Evolutionary conservation across 176 grass and related monocot species (phyloP), one percentile per base, ranked within the genome.

Genomic region (Cenchrus fungigraminus): DNA sequence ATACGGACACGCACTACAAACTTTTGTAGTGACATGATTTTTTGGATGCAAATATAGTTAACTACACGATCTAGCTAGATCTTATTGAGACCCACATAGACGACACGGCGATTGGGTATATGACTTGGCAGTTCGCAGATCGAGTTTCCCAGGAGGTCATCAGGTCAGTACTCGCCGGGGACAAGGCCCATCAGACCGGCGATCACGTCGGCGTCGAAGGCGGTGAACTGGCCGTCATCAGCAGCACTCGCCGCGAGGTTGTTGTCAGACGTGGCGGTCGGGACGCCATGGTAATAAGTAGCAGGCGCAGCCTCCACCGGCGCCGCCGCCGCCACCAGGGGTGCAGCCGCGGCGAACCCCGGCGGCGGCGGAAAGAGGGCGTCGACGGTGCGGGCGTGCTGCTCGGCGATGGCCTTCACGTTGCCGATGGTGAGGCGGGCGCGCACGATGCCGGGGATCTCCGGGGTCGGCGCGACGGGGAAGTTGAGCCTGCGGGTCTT

Each of bases 341-440:
- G 42, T n/a, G 22, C 70, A 5, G 16, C 40, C 8, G 8, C 37
- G 37, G 37, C 37, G 37, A 40, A 40, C 37, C 37, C 37, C 37
- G 37, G 37, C 12, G 19, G 12, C 22, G 70, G 47, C 12, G 71
- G 47, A 13, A 73, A 11, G 17, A 73, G 9, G 15, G 66, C 68
- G 71, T 73, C 71, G 22, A 47, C 22, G 9, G 37, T 4, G 3
- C 9, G 73, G 13, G 79, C 84, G 59, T 90, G 54, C 45, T 11
- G 78, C 40, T 79, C 74, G 7, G 84, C 43, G 74, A 86, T 79
- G 50, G 28, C 74, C 88, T 82, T 90, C 28, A 90, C 40, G 42
- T 65, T 65, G 56, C 9, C 7, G 19, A 29, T 0, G 12, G 28
- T 66, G 49, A 90, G 84, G 1, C 10, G 12, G 40, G 0, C 1